phyloP scores from a whole-genome alignment of 2,329 filamentous ascomycete species.

The Metarhizium rileyi region DNA sequence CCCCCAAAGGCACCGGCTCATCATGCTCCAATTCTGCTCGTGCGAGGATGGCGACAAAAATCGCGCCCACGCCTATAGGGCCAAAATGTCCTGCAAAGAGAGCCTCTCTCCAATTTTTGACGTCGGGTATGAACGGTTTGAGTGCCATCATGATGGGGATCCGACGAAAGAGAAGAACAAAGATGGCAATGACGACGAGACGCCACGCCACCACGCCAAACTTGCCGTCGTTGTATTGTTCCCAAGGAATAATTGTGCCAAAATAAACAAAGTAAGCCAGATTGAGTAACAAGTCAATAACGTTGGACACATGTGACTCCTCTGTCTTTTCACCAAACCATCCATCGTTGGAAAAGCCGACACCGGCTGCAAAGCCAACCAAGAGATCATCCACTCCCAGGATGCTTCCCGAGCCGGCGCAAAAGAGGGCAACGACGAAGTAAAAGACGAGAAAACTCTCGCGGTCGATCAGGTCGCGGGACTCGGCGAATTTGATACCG shows the following conservation, averaged over 20 bases:
- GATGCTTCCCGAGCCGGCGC: constrained; percentile 84
- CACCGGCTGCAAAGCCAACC: constrained; percentile 87
- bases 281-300: constrained; percentile 94
- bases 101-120: constrained; percentile 97
- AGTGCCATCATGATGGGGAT: constrained; percentile 89
- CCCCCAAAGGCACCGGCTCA: constrained; percentile 61
- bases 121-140: constrained; percentile 89
- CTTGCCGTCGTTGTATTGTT: constrained; percentile 67
- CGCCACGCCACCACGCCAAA: constrained; percentile 80
- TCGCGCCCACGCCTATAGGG: constrained; percentile 91
- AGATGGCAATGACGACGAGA: constrained; percentile 82
- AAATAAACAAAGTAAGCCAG: constrained; percentile 98
- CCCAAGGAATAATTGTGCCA: constrained; percentile 94
- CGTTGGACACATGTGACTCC: constrained; percentile 97
- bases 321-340: constrained; percentile 99
- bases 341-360: constrained; percentile 98
- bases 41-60: constrained; percentile 89
- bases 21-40: constrained; percentile 80
- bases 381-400: constrained; percentile 88
- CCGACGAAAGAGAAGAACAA: constrained; percentile 91
- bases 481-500: constrained; percentile 80
- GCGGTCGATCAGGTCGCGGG: constrained; percentile 77
- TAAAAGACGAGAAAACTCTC: constrained; percentile 99
- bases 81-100: constrained; percentile 96
- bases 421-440: constrained; percentile 92